Evolutionary conservation across 1,139 yeast species (phyloP), one percentile per base, ranked within the genome.

Genomic region (Suhomyces maxii): DNA sequence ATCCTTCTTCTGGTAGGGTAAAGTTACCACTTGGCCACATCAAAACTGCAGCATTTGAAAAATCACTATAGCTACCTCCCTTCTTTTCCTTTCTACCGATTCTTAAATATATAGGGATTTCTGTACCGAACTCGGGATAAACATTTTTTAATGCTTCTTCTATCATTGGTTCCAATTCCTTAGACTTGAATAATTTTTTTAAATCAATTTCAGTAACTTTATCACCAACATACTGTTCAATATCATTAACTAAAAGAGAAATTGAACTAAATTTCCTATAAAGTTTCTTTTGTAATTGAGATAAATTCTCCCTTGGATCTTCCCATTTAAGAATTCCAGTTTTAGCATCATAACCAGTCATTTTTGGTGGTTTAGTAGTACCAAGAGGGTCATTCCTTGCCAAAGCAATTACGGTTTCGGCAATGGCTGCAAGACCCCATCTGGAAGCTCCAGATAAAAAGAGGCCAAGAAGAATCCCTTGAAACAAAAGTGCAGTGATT

Each of bases 391-490:
- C 97, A 26, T 86, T 86, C 54, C 97, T 70, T 50, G 82, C 67
- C 41, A 90, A 66, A 11, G 89, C 79, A 10, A 76, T 69, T 39
- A 79, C 79, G 0, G 97, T 89, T 60, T 91, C 97, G 2, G 87
- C 82, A 48, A 91, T 83, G 23, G 96, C 84, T 3, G 95, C 98
- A 58, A 86, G 83, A 44, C 95, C 97, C 99, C 99, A 91, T 49
- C 95, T 73, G 0, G 96, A 83, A 2, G 89, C 82, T 0, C 99
- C 99, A 23, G 93, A 86, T 8, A 90, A 74, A 46, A 87, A 78
- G 34, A 91, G 70, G 0, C 98, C 99, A 1, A 89, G 64, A 26
- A 93, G 69, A 2, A 93, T 77, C 1, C 98, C 98, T 61, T 90
- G 97, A 60, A 89, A 86, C 18, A 82, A 53, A 44, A 86, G 71